These are phyloP conservation scores for Hordeum marinum DNA, from an alignment of 176 grass and related monocot genomes.

Conservation along the genomic window DNA sequence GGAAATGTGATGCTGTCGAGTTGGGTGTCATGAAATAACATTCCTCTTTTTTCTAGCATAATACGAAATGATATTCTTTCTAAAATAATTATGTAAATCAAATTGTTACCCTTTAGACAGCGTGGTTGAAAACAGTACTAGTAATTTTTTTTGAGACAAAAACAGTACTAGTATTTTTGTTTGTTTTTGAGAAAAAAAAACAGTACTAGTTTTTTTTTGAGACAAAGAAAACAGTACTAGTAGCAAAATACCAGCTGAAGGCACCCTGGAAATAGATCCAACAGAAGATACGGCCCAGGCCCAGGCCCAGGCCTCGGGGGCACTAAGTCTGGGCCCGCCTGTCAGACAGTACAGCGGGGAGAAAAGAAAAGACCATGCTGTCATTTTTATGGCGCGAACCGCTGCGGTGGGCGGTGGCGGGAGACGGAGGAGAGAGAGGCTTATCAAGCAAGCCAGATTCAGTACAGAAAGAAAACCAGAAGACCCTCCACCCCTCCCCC, in stretches of 20 bases:
- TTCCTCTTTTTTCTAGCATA: background rate
- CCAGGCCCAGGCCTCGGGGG: background rate
- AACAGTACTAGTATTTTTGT: no score
- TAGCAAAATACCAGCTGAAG: background rate
- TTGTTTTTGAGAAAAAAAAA: no score
- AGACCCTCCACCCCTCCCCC: background rate
- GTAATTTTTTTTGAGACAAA: no score
- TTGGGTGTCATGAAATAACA: background rate
- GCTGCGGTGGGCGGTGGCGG: slow-evolving; percentile 2
- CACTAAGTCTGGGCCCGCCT: background rate
- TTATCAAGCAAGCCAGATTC: background rate
- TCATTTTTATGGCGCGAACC: slow-evolving; percentile 34
- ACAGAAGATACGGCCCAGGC: background rate
- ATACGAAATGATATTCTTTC: no score
- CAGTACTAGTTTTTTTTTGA: no score
- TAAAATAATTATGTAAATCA: no score
- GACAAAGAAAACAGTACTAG: no score
- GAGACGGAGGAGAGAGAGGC: background rate
- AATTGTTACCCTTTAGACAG: no score
- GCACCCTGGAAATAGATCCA: background rate
- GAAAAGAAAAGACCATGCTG: background rate
- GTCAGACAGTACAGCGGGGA: background rate
- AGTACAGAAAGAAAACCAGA: background rate
- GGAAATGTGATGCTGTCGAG: no score
- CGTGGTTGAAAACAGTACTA: background rate